phyloP scores from a whole-genome alignment of 805 yeast species.

The Deakozyma indianensis region DNA sequence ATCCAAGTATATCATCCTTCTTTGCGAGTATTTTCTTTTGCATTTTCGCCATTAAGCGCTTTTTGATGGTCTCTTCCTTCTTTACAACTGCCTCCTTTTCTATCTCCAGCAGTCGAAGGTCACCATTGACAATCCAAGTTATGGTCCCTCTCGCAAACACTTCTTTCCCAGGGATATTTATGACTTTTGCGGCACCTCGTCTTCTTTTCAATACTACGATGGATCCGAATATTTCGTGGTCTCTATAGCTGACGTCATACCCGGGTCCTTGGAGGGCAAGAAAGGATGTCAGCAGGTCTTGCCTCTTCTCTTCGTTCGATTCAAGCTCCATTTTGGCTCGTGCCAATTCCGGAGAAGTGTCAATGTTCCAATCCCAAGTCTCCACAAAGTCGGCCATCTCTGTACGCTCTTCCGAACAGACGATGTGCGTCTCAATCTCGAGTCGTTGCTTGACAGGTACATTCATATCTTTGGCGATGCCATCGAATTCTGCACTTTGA shows the following conservation, averaged over 20 bases:
- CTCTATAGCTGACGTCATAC: neutral
- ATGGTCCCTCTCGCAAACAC: neutral
- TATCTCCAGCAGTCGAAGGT: neutral
- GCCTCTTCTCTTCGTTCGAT: neutral
- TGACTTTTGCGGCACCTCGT: neutral
- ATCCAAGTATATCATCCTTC: constrained; percentile 33
- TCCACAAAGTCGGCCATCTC: neutral
- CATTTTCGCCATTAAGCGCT: constrained; percentile 33
- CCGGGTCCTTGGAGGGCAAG: neutral
- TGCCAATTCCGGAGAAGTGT: neutral
- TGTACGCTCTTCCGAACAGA: neutral
- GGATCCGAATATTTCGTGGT: neutral
- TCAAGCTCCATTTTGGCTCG: too few relatives aligned
- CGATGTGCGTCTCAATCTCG: neutral
- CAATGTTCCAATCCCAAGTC: neutral
- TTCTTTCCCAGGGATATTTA: neutral
- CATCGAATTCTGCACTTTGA: neutral
- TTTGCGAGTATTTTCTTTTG: constrained; percentile 30
- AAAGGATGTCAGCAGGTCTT: neutral
- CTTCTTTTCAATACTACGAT: neutral
- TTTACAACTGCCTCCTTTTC: neutral
- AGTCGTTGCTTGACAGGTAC: neutral
- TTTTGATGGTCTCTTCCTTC: constrained; percentile 25
- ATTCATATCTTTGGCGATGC: neutral
- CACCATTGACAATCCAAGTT: neutral